These are phyloP conservation scores for Porcisia deanei DNA, from an alignment of 208 protist genomes.

Conservation along the genomic window DNA sequence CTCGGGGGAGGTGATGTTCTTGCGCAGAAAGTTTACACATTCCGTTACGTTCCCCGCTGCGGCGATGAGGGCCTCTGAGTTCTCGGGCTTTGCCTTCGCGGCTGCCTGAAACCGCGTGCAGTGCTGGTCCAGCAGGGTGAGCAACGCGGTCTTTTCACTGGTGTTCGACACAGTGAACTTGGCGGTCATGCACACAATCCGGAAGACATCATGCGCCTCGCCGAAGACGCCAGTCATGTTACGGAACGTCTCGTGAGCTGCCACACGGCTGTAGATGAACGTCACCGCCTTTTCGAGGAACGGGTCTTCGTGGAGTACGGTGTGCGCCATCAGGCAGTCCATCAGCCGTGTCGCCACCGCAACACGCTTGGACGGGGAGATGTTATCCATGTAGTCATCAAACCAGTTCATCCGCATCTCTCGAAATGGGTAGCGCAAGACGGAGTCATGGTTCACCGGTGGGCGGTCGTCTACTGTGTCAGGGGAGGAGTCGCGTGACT, in stretches of 20 bases:
- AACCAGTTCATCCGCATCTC: slow-evolving; percentile 67
- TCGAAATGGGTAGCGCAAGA: slow-evolving; percentile 71
- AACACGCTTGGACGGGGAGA: slow-evolving; percentile 41
- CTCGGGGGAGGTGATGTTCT: slow-evolving; percentile 40
- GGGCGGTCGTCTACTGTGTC: slow-evolving; percentile 26
- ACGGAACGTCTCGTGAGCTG: slow-evolving; percentile 31
- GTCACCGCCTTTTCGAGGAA: slow-evolving; percentile 71
- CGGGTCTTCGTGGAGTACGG: slow-evolving; percentile 73
- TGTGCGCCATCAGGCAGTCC: slow-evolving; percentile 73
- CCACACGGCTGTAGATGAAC: slow-evolving; percentile 38
- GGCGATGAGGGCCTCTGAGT: slow-evolving; percentile 32
- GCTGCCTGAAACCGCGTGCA: slow-evolving; percentile 48
- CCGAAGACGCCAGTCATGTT: slow-evolving; percentile 51
- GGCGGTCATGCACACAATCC: slow-evolving; percentile 57
- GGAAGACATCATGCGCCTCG: slow-evolving; percentile 54
- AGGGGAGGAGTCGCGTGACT: slow-evolving; percentile 25
- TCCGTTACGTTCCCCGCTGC: slow-evolving; percentile 37
- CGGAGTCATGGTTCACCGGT: slow-evolving; percentile 47
- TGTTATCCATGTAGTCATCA: slow-evolving; percentile 57
- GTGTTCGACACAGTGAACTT: slow-evolving; percentile 57
- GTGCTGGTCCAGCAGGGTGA: slow-evolving; percentile 51
- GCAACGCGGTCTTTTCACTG: slow-evolving; percentile 35
- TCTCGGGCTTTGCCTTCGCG: slow-evolving; percentile 31
- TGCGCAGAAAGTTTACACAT: slow-evolving; percentile 40
- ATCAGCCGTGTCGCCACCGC: slow-evolving; percentile 51